A percentile compares a stretch with the other conserved stretches of the same genome.
Conservation (phyloP, 345 rosid species). For the Camelina neglecta region DNA sequence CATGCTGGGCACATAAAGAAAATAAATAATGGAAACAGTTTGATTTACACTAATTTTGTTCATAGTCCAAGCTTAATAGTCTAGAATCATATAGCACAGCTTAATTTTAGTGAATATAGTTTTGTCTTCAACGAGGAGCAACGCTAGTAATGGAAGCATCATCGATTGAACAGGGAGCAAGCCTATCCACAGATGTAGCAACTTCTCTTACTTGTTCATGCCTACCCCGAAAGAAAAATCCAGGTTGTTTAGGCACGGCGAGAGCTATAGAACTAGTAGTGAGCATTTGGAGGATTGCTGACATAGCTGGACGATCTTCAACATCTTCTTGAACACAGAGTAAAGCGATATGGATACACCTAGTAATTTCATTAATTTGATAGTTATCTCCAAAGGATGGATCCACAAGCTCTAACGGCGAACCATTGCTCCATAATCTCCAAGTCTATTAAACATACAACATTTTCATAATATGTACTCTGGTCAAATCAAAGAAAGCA, state of each 20-base stretch:
- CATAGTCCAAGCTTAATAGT: too few species aligned
- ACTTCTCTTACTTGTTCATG: not conserved
- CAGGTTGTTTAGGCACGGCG: not conserved
- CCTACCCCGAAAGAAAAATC: constrained; percentile 19
- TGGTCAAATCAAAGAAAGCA: not conserved
- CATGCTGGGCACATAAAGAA: too few species aligned
- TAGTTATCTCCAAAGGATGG: constrained; percentile 36
- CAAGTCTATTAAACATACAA: constrained; percentile 47
- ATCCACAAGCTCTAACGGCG: constrained; percentile 51
- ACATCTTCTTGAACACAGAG: constrained; percentile 64
- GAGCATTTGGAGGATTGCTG: constrained; percentile 42
- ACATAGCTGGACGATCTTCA: constrained; percentile 55
- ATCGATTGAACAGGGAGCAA: constrained; percentile 38
- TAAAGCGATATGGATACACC: constrained; percentile 44
- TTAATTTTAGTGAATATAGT: not conserved
- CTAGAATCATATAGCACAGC: not conserved
- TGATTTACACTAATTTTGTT: not conserved
- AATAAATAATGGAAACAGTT: too few species aligned
- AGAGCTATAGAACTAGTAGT: constrained; percentile 2
- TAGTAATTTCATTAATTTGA: constrained; percentile 41
- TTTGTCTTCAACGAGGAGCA: constrained; percentile 44
- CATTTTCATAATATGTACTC: too few species aligned
- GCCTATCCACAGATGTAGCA: too few species aligned
- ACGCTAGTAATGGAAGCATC: constrained; percentile 45
- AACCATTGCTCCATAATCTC: constrained; percentile 55